Evolutionary conservation across 1,284 basidiomycete species (phyloP).

Genomic region (Apiotrichum akiyoshidainum): DNA sequence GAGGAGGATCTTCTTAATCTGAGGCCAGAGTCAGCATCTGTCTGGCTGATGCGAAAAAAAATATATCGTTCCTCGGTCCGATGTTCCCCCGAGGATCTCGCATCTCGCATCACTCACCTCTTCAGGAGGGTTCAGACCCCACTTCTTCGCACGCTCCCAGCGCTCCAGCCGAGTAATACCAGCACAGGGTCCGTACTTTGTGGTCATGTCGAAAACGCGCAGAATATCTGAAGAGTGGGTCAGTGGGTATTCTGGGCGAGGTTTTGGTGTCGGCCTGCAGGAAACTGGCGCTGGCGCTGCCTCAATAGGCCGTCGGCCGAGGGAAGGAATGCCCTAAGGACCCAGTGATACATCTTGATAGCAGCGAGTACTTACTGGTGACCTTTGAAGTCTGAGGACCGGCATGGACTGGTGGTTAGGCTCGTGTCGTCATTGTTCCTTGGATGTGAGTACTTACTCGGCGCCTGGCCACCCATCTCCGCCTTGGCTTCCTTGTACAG

Average conservation of each 20-base stretch:
- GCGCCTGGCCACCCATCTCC: slow-evolving; percentile 59
- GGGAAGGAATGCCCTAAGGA: too few species aligned
- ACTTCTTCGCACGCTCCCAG: slow-evolving; percentile 77
- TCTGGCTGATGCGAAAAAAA: neutral
- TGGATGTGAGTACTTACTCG: slow-evolving; percentile 61
- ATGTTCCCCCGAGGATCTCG: neutral
- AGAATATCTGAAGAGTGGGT: slow-evolving; percentile 63
- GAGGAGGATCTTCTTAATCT: slow-evolving; percentile 73
- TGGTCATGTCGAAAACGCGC: slow-evolving; percentile 74
- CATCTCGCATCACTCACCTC: slow-evolving; percentile 58
- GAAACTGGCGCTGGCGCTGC: too few species aligned
- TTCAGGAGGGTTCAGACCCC: slow-evolving; percentile 76
- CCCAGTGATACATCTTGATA: too few species aligned
- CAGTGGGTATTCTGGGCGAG: neutral
- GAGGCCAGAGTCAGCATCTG: neutral
- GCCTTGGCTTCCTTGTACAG: slow-evolving; percentile 55
- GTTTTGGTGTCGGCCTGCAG: too few species aligned
- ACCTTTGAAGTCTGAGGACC: slow-evolving; percentile 44
- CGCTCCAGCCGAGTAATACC: slow-evolving; percentile 78
- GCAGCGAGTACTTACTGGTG: slow-evolving; percentile 34
- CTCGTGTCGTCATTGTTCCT: slow-evolving; percentile 5
- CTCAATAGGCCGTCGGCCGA: too few species aligned
- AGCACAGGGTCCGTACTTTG: slow-evolving; percentile 80
- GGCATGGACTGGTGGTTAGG: slow-evolving; percentile 33
- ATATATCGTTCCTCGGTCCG: neutral